A percentile compares a stretch with the other conserved stretches of the same genome.
These are phyloP conservation scores for Xylaria sp. DNA, from an alignment of 2,329 filamentous ascomycete genomes.

Conservation along the genomic window DNA sequence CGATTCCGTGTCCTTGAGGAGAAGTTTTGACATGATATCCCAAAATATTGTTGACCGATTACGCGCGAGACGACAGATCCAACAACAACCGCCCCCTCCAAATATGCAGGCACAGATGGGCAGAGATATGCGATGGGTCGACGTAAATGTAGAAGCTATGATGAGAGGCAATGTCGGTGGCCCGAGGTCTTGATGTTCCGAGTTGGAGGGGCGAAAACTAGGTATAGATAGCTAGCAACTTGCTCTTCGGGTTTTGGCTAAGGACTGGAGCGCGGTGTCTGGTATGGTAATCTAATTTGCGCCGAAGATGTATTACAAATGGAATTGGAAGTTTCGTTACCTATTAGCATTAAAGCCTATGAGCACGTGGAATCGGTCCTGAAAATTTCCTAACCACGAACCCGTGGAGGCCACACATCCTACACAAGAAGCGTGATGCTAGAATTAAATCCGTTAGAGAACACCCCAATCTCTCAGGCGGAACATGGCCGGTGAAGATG, in stretches of 20 bases:
- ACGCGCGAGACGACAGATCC: conserved; percentile 51
- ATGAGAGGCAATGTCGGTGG: conserved; percentile 48
- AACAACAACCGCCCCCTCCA: conserved; percentile 49
- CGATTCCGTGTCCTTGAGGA: conserved; percentile 63
- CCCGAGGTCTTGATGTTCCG: conserved; percentile 20
- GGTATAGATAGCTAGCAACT: conserved; percentile 10
- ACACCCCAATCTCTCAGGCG: too few species aligned
- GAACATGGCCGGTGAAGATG: not conserved
- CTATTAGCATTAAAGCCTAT: not conserved
- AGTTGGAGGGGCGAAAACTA: not conserved
- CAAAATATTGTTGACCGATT: conserved; percentile 57
- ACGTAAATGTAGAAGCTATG: conserved; percentile 57
- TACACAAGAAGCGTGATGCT: too few species aligned
- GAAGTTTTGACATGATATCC: conserved; percentile 63
- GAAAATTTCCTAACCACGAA: too few species aligned
- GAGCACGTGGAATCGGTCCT: not conserved
- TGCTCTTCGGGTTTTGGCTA: conserved; percentile 13
- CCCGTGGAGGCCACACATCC: too few species aligned
- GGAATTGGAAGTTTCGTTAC: conserved; percentile 1
- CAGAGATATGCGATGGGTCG: conserved; percentile 56
- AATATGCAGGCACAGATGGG: conserved; percentile 46
- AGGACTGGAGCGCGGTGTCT: conserved; percentile 27
- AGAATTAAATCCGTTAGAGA: too few species aligned
- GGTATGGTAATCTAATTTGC: conserved; percentile 20
- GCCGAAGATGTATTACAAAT: conserved; percentile 23